A percentile compares a stretch with the other conserved stretches of the same genome.
Conservation (phyloP, 1,139 yeast species). For the Suhomyces kunorum region DNA sequence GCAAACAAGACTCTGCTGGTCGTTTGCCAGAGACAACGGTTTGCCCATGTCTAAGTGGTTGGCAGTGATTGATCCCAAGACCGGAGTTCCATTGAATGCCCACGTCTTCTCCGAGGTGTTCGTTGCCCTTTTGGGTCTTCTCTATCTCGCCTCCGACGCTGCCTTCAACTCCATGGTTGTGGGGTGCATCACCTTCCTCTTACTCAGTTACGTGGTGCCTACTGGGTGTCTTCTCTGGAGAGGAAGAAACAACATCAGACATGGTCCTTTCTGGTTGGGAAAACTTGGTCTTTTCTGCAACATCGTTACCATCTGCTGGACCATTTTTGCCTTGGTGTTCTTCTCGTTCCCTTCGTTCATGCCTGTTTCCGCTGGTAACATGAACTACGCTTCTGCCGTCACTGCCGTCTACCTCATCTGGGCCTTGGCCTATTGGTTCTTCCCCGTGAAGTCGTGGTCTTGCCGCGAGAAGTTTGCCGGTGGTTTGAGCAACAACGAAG, state of each 20-base stretch:
- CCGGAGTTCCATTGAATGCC: slow-evolving; percentile 48
- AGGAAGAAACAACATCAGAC: slow-evolving; percentile 60
- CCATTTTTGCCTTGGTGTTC: slow-evolving; percentile 59
- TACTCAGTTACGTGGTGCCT: slow-evolving; percentile 45
- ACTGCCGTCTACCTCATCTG: slow-evolving; percentile 56
- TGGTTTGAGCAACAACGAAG: slow-evolving; percentile 44
- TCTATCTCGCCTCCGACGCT: slow-evolving; percentile 43
- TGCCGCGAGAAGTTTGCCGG: slow-evolving; percentile 48
- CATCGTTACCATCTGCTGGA: slow-evolving; percentile 57
- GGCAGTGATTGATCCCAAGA: slow-evolving; percentile 42
- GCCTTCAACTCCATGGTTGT: slow-evolving; percentile 50
- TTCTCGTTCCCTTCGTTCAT: slow-evolving; percentile 66
- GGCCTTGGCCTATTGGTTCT: slow-evolving; percentile 59
- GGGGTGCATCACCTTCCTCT: slow-evolving; percentile 47
- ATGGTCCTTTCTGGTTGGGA: slow-evolving; percentile 68
- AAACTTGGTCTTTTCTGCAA: slow-evolving; percentile 58
- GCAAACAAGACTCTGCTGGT: slow-evolving; percentile 78
- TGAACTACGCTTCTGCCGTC: slow-evolving; percentile 75
- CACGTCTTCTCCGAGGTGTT: slow-evolving; percentile 42
- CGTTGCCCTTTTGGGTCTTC: slow-evolving; percentile 44
- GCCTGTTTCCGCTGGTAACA: slow-evolving; percentile 62
- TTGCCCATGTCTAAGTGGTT: slow-evolving; percentile 46
- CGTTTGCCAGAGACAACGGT: slow-evolving; percentile 68
- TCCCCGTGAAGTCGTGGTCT: slow-evolving; percentile 43
- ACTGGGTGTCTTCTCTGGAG: slow-evolving; percentile 52